Evolutionary conservation across 2,329 filamentous ascomycete species (phyloP).

Genomic region (Tricladium varicosporioides): DNA sequence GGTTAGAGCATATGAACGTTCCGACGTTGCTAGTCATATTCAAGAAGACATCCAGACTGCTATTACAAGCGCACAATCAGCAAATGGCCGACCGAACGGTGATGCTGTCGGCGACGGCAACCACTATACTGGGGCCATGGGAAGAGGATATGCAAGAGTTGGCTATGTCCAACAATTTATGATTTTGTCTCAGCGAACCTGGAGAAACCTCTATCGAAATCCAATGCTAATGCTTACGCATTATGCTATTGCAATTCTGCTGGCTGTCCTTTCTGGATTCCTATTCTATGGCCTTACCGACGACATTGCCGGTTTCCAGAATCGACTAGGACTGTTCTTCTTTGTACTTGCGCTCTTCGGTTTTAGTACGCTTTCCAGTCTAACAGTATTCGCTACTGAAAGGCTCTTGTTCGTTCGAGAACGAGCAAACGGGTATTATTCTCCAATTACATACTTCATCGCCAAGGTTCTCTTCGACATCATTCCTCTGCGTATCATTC

Average conservation of each 20-base stretch:
- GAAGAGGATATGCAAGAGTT: conserved; percentile 80
- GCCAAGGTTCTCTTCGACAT: conserved; percentile 99
- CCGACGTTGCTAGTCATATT: conserved; percentile 71
- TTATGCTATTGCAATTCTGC: conserved; percentile 92
- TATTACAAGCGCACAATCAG: conserved; percentile 59
- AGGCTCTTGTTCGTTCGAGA: conserved; percentile 89
- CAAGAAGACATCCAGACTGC: conserved; percentile 76
- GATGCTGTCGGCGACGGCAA: conserved; percentile 49
- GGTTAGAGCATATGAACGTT: conserved; percentile 71
- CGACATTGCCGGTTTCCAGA: conserved; percentile 97
- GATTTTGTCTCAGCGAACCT: conserved; percentile 87
- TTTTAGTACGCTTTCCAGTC: conserved; percentile 90
- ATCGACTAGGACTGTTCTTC: conserved; percentile 94
- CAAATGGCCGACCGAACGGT: conserved; percentile 62
- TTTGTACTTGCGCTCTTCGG: conserved; percentile 94
- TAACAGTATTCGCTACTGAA: conserved; percentile 91
- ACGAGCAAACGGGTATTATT: conserved; percentile 94
- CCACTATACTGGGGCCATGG: conserved; percentile 55
- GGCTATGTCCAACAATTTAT: conserved; percentile 79
- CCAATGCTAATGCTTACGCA: conserved; percentile 98
- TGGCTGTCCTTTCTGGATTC: conserved; percentile 91
- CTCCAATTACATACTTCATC: conserved; percentile 88
- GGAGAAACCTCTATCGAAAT: conserved; percentile 96
- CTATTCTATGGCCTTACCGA: conserved; percentile 95
- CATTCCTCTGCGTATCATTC: conserved; percentile 87